Percentiles rank a stretch among this genome's conserved stretches.
Evolutionary conservation across 2,329 filamentous ascomycete species (phyloP).

Genomic region (Phialophora macrospora): DNA sequence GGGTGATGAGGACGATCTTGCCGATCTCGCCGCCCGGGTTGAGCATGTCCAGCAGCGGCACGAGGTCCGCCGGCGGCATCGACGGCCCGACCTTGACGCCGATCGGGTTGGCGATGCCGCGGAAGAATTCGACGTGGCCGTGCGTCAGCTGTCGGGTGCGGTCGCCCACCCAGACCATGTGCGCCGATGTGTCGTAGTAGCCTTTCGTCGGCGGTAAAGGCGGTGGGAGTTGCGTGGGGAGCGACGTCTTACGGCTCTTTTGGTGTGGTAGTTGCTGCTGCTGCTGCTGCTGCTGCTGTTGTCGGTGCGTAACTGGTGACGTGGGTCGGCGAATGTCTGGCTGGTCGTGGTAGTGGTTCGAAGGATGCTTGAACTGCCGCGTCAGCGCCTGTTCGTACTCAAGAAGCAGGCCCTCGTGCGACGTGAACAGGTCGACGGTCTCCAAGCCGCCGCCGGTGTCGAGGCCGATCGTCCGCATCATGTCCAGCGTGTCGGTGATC

Average conservation of each 20-base stretch:
- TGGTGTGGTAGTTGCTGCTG: constrained; percentile 5
- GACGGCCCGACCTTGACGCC: constrained; percentile 94
- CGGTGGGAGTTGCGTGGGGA: constrained; percentile 40
- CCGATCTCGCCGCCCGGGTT: constrained; percentile 83
- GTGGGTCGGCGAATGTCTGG: constrained; percentile 43
- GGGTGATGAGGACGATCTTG: constrained; percentile 94
- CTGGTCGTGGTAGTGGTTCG: constrained; percentile 57
- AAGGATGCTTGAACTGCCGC: constrained; percentile 70
- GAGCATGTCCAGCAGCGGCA: constrained; percentile 78
- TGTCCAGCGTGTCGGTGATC: constrained; percentile 87
- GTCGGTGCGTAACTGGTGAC: constrained; percentile 37
- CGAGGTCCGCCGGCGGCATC: constrained; percentile 76
- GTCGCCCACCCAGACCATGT: constrained; percentile 98
- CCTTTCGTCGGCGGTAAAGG: constrained; percentile 54
- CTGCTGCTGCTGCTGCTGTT: constrained; percentile 11
- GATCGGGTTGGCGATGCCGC: constrained; percentile 92
- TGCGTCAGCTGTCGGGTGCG: constrained; percentile 91
- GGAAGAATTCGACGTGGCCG: constrained; percentile 96
- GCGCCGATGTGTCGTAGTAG: constrained; percentile 92
- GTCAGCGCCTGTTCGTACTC: constrained; percentile 94
- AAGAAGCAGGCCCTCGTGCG: constrained; percentile 89
- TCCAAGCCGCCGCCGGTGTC: constrained; percentile 82
- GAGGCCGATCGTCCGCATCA: constrained; percentile 92
- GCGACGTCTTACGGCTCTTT: constrained; percentile 37
- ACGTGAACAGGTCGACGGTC: constrained; percentile 93